Conservation (phyloP, 257 asterid genomes). For the Solanum appendiculatum region DNA sequence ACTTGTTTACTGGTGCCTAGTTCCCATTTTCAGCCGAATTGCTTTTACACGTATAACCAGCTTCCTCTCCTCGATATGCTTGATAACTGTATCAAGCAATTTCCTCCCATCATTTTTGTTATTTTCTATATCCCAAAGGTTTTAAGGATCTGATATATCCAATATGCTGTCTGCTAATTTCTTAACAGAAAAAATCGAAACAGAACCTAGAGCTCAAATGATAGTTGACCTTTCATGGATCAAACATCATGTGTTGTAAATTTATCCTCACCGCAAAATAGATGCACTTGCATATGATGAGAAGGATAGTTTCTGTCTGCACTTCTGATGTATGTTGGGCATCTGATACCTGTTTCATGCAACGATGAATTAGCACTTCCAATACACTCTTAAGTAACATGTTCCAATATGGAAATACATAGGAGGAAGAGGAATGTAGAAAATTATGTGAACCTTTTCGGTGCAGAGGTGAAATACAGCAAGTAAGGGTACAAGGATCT, state of each 20-base stretch:
- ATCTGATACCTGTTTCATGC: conserved; percentile 9
- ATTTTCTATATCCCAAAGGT: not conserved
- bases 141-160: not conserved
- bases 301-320: conserved; percentile 19
- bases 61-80: not conserved
- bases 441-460: conserved; percentile 13
- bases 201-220: not conserved
- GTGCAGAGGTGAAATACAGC: conserved; percentile 20
- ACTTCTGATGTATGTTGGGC: not conserved
- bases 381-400: not conserved
- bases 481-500: conserved; percentile 32
- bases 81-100: not conserved
- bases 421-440: not conserved
- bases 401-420: not conserved
- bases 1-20: not conserved
- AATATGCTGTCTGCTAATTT: not conserved
- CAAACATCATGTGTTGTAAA: not conserved
- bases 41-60: not conserved
- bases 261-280: conserved; percentile 24
- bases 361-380: not conserved
- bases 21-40: not conserved
- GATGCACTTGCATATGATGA: conserved; percentile 25
- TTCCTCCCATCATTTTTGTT: not conserved
- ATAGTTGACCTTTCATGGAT: not conserved
- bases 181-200: not conserved